A percentile compares a stretch with the other conserved stretches of the same genome.
phyloP scores from a whole-genome alignment of 1,139 yeast genomes.

The Candida sanyaensis region DNA sequence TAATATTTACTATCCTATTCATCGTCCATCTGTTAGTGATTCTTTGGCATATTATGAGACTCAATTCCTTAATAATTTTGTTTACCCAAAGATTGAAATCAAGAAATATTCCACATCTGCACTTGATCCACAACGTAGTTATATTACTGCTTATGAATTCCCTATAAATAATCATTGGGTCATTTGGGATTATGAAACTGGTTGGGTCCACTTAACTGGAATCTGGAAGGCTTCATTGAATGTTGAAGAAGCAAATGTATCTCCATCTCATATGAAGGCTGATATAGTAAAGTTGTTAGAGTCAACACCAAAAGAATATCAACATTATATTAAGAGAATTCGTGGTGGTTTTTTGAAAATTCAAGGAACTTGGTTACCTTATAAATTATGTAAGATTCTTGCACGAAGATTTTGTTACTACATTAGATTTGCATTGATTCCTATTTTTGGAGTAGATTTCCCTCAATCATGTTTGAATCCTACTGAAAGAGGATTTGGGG shows the following conservation, averaged over 20 bases:
- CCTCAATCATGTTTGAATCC: conserved; percentile 73
- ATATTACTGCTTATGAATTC: conserved; percentile 74
- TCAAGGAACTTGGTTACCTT: conserved; percentile 95
- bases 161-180: conserved; percentile 65
- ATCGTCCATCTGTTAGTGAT: conserved; percentile 1
- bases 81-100: conserved; percentile 45
- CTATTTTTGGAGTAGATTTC: conserved; percentile 76
- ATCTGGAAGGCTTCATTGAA: conserved; percentile 77
- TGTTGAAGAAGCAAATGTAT: conserved; percentile 6
- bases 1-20: conserved; percentile 12
- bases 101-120: conserved; percentile 78
- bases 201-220: conserved; percentile 89
- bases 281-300: conserved; percentile 77
- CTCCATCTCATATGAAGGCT: conserved; percentile 53
- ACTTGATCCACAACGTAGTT: conserved; percentile 55
- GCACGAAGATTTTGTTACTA: conserved; percentile 79
- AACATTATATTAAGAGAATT: conserved; percentile 66
- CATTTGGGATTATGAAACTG: conserved; percentile 87
- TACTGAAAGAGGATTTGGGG: conserved; percentile 67
- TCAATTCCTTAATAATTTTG: conserved; percentile 6
- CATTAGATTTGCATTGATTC: conserved; percentile 74
- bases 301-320: conserved; percentile 68
- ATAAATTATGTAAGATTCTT: conserved; percentile 61
- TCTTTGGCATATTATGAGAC: conserved; percentile 4
- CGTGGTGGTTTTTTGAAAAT: conserved; percentile 91